phyloP scores from a whole-genome alignment of 306 rosid genomes.

The Vigna radiata region DNA sequence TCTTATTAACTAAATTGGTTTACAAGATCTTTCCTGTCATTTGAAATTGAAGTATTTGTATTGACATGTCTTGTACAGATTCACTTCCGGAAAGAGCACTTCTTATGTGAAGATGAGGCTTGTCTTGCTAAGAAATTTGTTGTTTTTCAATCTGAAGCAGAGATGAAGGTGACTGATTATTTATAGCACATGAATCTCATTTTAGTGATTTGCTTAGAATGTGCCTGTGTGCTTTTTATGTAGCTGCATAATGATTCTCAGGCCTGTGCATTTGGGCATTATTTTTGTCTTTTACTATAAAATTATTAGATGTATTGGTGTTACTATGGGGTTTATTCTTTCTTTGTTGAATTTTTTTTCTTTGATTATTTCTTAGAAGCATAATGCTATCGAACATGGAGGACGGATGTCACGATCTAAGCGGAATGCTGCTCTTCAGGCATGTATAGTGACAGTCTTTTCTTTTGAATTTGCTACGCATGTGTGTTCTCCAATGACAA shows the following conservation, averaged over 20 bases:
- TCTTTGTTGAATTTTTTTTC: constrained; percentile 42
- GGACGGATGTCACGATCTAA: constrained; percentile 94
- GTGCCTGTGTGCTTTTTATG: constrained; percentile 22
- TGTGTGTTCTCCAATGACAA: background rate
- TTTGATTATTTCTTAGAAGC: constrained; percentile 67
- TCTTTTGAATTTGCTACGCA: constrained; percentile 22
- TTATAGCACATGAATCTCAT: constrained; percentile 23
- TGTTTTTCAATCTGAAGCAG: constrained; percentile 85
- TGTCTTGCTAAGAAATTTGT: constrained; percentile 89
- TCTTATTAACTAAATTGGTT: constrained; percentile 5
- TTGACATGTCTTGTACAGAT: constrained; percentile 56
- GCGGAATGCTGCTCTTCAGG: constrained; percentile 99
- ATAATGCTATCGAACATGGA: constrained; percentile 87
- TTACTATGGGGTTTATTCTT: constrained; percentile 12
- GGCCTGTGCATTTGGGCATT: constrained; percentile 31
- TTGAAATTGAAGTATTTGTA: constrained; percentile 38
- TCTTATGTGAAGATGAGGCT: constrained; percentile 94
- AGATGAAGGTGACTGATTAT: constrained; percentile 82
- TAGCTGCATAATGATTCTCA: constrained; percentile 13
- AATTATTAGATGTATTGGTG: constrained; percentile 5
- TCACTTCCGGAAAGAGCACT: constrained; percentile 91
- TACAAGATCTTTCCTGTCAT: constrained; percentile 11
- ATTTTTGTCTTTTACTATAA: constrained; percentile 23
- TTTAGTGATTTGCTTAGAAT: constrained; percentile 14
- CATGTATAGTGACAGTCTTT: constrained; percentile 33